Evolutionary conservation across 495 filamentous ascomycete genomes (phyloP).

Genomic region (Tricharina praecox): DNA sequence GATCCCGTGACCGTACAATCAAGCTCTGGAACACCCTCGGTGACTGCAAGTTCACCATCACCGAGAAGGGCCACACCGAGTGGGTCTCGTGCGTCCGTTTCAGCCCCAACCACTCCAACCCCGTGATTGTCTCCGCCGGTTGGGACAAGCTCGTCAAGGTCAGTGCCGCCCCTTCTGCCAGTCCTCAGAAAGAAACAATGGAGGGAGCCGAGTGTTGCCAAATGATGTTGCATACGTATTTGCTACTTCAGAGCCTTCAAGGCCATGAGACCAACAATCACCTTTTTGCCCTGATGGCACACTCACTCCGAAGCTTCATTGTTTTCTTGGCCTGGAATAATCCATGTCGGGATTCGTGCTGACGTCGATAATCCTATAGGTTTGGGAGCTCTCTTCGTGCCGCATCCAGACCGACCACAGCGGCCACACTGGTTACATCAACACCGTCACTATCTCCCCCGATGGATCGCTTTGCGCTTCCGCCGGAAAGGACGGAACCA

Average conservation of each 20-base stretch:
- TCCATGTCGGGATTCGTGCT: background rate
- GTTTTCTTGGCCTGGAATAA: conserved; percentile 11
- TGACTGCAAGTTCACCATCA: conserved; percentile 99
- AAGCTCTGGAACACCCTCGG: conserved; percentile 99
- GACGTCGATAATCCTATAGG: conserved; percentile 38
- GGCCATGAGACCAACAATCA: conserved; percentile 96
- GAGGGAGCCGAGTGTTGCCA: conserved; percentile 27
- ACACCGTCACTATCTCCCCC: conserved; percentile 99
- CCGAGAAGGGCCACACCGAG: conserved; percentile 98
- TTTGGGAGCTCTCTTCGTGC: conserved; percentile 99
- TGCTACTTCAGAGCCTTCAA: conserved; percentile 97
- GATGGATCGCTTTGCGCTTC: conserved; percentile 98
- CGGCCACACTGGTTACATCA: conserved; percentile 99
- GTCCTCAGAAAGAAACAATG: too few species aligned
- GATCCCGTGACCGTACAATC: conserved; percentile 93
- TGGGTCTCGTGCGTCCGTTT: conserved; percentile 99
- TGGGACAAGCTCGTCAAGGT: conserved; percentile 99
- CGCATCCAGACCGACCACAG: conserved; percentile 99
- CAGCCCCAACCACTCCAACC: conserved; percentile 99
- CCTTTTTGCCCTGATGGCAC: conserved; percentile 71
- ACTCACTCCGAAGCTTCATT: conserved; percentile 4
- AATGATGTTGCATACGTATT: conserved; percentile 98
- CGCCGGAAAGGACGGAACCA: conserved; percentile 98
- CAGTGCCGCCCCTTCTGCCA: conserved; percentile 36
- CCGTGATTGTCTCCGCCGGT: conserved; percentile 93